Evolutionary conservation across 148 eudicot species (phyloP).

Genomic region (Heliamphora exappendiculata): DNA sequence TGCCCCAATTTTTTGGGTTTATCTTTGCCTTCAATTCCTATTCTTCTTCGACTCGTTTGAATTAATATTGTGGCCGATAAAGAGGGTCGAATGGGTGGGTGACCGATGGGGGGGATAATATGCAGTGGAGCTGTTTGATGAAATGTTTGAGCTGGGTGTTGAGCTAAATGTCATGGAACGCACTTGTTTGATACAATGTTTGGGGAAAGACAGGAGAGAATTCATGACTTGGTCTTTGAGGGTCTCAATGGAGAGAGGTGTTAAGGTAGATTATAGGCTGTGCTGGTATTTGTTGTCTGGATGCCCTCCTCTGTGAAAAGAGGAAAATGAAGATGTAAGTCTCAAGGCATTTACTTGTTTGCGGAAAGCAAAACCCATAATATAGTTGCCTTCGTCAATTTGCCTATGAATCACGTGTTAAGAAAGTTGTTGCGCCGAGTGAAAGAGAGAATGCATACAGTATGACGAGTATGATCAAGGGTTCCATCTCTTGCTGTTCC

Average conservation of each 20-base stretch:
- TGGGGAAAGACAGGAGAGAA: constrained; percentile 56
- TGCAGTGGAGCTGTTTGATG: constrained; percentile 66
- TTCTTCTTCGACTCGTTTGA: no score
- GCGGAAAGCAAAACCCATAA: constrained; percentile 53
- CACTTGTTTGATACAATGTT: constrained; percentile 80
- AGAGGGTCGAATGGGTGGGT: no score
- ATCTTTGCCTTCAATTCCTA: no score
- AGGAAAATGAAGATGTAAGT: constrained; percentile 43
- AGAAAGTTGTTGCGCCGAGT: constrained; percentile 52
- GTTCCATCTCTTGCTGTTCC: constrained; percentile 27
- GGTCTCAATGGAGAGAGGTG: constrained; percentile 40
- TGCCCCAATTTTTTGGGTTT: no score
- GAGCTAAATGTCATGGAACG: constrained; percentile 71
- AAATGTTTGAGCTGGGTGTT: constrained; percentile 52
- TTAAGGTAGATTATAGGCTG: constrained; percentile 73
- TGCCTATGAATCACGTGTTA: constrained; percentile 63
- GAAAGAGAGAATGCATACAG: constrained; percentile 65
- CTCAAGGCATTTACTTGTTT: constrained; percentile 56
- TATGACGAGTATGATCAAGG: constrained; percentile 61
- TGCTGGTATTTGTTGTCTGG: constrained; percentile 78
- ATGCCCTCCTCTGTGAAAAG: constrained; percentile 49
- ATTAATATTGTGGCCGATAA: no score
- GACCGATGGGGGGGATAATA: no score
- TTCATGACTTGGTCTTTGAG: constrained; percentile 66
- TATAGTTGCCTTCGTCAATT: no score